A percentile compares a stretch with the other conserved stretches of the same genome.
Conservation (phyloP, 495 filamentous ascomycete species). For the Penicillium crystallinum region DNA sequence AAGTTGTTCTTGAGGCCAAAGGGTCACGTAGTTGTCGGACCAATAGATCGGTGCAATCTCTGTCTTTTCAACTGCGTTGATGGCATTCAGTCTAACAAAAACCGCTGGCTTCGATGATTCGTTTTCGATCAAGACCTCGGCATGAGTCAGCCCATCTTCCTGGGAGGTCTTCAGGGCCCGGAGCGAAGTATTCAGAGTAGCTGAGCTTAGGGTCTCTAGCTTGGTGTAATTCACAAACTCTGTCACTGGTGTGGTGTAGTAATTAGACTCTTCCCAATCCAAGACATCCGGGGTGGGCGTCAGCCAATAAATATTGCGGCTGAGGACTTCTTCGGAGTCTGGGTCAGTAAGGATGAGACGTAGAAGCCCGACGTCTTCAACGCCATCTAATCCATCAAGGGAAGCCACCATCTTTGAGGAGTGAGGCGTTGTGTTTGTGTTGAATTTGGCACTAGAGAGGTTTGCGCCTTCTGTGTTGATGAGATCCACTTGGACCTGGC, state of each 20-base stretch:
- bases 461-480: slow-evolving; percentile 43
- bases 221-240: slow-evolving; percentile 49
- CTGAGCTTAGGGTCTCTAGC: slow-evolving; percentile 36
- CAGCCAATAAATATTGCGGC: slow-evolving; percentile 62
- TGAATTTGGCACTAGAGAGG: slow-evolving; percentile 25
- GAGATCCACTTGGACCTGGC: slow-evolving; percentile 43
- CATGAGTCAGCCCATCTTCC: slow-evolving; percentile 1
- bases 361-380: slow-evolving; percentile 48
- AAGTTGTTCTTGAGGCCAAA: slow-evolving; percentile 53
- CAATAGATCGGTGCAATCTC: slow-evolving; percentile 51
- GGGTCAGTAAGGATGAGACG: slow-evolving; percentile 39
- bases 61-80: slow-evolving; percentile 29
- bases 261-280: slow-evolving; percentile 52
- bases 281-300: slow-evolving; percentile 43
- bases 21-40: slow-evolving; percentile 60
- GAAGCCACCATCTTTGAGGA: slow-evolving; percentile 22
- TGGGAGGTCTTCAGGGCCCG: not conserved
- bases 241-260: slow-evolving; percentile 54
- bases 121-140: slow-evolving; percentile 47
- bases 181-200: slow-evolving; percentile 12
- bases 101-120: slow-evolving; percentile 48
- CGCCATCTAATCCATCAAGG: slow-evolving; percentile 25
- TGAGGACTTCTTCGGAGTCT: slow-evolving; percentile 26
- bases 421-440: slow-evolving; percentile 14
- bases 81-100: slow-evolving; percentile 48